phyloP scores from a whole-genome alignment of 2,329 filamentous ascomycete species.

The Aspergillus puulaauensis region DNA sequence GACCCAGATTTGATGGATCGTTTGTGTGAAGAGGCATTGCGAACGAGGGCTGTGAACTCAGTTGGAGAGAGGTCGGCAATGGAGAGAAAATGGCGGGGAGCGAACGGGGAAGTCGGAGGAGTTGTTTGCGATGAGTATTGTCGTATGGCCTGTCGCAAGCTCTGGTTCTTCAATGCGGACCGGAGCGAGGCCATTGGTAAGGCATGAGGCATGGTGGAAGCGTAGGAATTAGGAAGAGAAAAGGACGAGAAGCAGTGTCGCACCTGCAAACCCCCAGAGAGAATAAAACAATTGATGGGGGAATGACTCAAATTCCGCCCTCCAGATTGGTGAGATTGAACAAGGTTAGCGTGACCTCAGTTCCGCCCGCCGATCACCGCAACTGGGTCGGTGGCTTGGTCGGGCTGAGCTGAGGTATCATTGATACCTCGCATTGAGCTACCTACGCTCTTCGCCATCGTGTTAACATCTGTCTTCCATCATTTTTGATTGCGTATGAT shows the following conservation, averaged over 20 bases:
- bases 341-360: not conserved
- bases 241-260: not conserved
- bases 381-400: not conserved
- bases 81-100: conserved; percentile 84
- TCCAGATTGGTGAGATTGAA: not conserved
- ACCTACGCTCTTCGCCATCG: not conserved
- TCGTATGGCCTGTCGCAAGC: conserved; percentile 19
- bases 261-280: not conserved
- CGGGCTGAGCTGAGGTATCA: not conserved
- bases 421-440: not conserved
- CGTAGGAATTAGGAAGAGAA: not conserved
- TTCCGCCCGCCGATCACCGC: conserved; percentile 3
- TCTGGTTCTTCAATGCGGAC: conserved; percentile 2
- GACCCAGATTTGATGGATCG: conserved; percentile 69
- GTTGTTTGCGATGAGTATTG: conserved; percentile 37
- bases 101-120: conserved; percentile 54
- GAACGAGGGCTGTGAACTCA: conserved; percentile 79
- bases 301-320: conserved; percentile 2
- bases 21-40: conserved; percentile 79
- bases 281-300: not conserved
- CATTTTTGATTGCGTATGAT: not conserved
- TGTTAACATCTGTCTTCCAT: not conserved
- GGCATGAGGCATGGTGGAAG: not conserved
- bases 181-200: conserved; percentile 9
- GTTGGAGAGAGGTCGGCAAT: conserved; percentile 79